Conservation (phyloP, 768 basidiomycete genomes). For the Phaffia australis region DNA sequence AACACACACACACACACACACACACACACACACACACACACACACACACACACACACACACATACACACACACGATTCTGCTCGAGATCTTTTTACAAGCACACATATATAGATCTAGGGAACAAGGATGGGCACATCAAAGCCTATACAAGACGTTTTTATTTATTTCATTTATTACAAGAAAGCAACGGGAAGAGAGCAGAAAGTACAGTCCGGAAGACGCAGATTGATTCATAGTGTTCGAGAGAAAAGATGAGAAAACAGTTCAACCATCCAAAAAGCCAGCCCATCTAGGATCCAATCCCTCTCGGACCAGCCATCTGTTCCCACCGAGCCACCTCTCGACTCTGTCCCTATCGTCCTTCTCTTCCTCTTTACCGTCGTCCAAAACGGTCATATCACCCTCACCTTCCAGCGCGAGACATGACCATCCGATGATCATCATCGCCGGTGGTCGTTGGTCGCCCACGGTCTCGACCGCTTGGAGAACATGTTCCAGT, state of each 20-base stretch:
- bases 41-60: too few relatives aligned
- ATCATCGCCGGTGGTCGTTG: conserved; percentile 96
- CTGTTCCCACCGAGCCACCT: conserved; percentile 26
- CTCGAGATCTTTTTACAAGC: conserved; percentile 74
- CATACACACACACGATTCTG: conserved; percentile 81
- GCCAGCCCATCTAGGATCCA: too few relatives aligned
- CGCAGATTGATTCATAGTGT: neutral
- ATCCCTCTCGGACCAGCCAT: too few relatives aligned
- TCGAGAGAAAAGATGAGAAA: neutral
- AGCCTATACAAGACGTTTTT: conserved; percentile 56
- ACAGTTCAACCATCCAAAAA: too few relatives aligned
- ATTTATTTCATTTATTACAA: conserved; percentile 43
- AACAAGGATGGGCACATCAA: conserved; percentile 53
- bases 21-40: too few relatives aligned
- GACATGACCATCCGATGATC: conserved; percentile 80
- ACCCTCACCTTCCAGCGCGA: conserved; percentile 62
- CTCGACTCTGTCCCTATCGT: conserved; percentile 36
- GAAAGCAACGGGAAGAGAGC: neutral
- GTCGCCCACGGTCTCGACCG: conserved; percentile 63
- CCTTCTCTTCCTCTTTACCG: conserved; percentile 33
- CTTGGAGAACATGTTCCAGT: conserved; percentile 55
- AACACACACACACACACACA: too few relatives aligned
- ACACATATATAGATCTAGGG: conserved; percentile 42
- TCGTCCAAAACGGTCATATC: conserved; percentile 60
- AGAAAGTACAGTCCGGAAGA: neutral